A percentile compares a stretch with the other conserved stretches of the same genome.
phyloP scores from a whole-genome alignment of 1,139 yeast species.

The Sugiyamaella novakii region DNA sequence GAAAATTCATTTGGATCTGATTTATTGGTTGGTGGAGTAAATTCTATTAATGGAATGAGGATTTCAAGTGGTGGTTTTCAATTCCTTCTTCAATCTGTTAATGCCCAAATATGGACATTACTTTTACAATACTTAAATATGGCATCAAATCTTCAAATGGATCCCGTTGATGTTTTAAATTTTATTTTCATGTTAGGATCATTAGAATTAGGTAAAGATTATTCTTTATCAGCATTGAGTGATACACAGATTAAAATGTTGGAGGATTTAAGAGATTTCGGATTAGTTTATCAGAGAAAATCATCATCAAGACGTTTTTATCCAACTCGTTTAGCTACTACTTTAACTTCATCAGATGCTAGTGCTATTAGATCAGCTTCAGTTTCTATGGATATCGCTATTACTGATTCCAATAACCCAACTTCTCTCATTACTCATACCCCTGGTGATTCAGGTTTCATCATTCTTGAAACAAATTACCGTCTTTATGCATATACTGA shows the following conservation, averaged over 20 bases:
- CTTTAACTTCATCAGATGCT: slow-evolving; percentile 74
- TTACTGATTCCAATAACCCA: slow-evolving; percentile 29
- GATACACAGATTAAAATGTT: slow-evolving; percentile 85
- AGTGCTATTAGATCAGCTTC: slow-evolving; percentile 40
- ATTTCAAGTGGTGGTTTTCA: slow-evolving; percentile 95
- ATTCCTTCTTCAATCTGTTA: slow-evolving; percentile 85
- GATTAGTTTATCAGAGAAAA: slow-evolving; percentile 78
- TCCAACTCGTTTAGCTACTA: slow-evolving; percentile 90
- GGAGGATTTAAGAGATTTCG: slow-evolving; percentile 88
- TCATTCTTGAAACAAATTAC: slow-evolving; percentile 91
- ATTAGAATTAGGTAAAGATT: slow-evolving; percentile 85
- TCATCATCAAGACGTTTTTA: slow-evolving; percentile 68
- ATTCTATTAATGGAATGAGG: slow-evolving; percentile 49
- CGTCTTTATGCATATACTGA: slow-evolving; percentile 91
- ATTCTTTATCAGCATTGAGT: slow-evolving; percentile 68
- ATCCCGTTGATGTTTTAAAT: slow-evolving; percentile 92
- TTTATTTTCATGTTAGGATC: slow-evolving; percentile 93
- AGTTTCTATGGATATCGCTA: slow-evolving; percentile 38
- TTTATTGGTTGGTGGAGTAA: slow-evolving; percentile 32
- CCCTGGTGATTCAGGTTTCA: slow-evolving; percentile 49
- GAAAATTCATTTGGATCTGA: slow-evolving; percentile 45
- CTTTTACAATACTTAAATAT: slow-evolving; percentile 82
- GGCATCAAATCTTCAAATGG: slow-evolving; percentile 85
- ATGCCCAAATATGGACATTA: slow-evolving; percentile 94
- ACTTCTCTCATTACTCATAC: slow-evolving; percentile 27